Conservation (phyloP, 768 basidiomycete species). For the Glaciozyma martinii region DNA sequence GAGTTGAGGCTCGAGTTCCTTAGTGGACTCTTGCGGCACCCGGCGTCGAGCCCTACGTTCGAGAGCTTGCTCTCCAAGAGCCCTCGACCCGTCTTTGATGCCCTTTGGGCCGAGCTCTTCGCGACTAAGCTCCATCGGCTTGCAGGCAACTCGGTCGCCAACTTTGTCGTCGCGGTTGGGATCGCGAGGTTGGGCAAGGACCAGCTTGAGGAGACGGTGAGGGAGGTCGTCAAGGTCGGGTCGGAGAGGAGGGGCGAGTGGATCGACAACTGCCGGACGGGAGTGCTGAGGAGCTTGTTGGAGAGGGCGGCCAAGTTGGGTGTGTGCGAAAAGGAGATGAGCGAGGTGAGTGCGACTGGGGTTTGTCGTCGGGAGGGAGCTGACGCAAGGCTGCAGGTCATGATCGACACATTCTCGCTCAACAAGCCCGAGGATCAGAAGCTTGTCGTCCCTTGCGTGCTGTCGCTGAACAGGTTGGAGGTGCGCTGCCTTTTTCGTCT, state of each 20-base stretch:
- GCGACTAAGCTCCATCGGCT: slow-evolving; percentile 58
- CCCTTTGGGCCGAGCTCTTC: slow-evolving; percentile 73
- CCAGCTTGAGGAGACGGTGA: slow-evolving; percentile 51
- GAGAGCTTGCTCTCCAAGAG: slow-evolving; percentile 64
- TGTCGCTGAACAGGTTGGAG: slow-evolving; percentile 44
- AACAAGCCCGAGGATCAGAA: slow-evolving; percentile 46
- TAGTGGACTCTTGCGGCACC: slow-evolving; percentile 68
- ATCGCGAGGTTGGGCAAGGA: slow-evolving; percentile 53
- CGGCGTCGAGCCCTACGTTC: slow-evolving; percentile 81
- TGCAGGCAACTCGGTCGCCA: slow-evolving; percentile 79
- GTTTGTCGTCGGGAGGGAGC: neutral
- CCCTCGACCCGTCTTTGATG: slow-evolving; percentile 53
- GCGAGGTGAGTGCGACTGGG: slow-evolving; percentile 46
- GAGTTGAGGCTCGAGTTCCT: slow-evolving; percentile 54
- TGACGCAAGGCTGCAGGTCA: slow-evolving; percentile 45
- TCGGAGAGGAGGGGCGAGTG: slow-evolving; percentile 40
- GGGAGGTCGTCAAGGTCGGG: slow-evolving; percentile 56
- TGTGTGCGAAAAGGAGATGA: slow-evolving; percentile 47
- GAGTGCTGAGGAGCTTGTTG: slow-evolving; percentile 65
- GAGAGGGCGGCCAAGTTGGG: slow-evolving; percentile 55
- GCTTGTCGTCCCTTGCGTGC: slow-evolving; percentile 58
- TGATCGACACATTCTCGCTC: slow-evolving; percentile 55
- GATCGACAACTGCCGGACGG: slow-evolving; percentile 60
- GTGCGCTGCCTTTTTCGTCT: slow-evolving; percentile 28
- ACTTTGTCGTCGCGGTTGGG: slow-evolving; percentile 81